Conservation (phyloP, 192 early-diverging fungal genomes). For the Umbelopsis ramanniana region DNA sequence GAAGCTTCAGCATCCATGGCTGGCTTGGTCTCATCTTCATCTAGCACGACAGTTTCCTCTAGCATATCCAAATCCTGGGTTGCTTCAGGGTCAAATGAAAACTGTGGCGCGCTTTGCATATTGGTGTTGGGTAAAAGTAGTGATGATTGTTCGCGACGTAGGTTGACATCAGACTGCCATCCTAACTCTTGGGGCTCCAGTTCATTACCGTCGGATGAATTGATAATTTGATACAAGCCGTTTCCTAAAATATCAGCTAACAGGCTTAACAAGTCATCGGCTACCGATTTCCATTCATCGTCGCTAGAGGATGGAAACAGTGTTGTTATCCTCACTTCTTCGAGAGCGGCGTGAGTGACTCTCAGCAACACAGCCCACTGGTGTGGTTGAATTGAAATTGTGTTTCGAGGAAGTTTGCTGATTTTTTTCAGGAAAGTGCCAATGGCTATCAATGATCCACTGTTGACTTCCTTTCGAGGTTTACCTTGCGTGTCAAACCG, state of each 20-base stretch:
- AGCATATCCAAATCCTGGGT: slow-evolving; percentile 31
- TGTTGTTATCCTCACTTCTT: slow-evolving; percentile 1
- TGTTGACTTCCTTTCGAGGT: neutral
- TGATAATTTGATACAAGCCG: slow-evolving; percentile 15
- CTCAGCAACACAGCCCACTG: slow-evolving; percentile 35
- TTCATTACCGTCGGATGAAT: slow-evolving; percentile 11
- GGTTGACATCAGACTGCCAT: neutral
- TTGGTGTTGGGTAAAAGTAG: slow-evolving; percentile 11
- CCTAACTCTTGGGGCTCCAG: neutral
- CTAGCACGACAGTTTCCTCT: slow-evolving; percentile 7
- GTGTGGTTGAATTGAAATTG: slow-evolving; percentile 9
- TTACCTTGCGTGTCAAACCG: neutral
- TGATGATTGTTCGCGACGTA: slow-evolving; percentile 20
- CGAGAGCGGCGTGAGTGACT: slow-evolving; percentile 13
- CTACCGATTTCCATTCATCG: slow-evolving; percentile 16
- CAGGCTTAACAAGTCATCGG: neutral
- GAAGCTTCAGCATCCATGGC: neutral
- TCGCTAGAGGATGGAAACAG: neutral
- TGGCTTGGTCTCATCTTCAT: slow-evolving; percentile 8
- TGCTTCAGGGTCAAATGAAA: slow-evolving; percentile 30
- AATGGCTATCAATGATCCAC: slow-evolving; percentile 20
- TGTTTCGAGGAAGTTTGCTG: slow-evolving; percentile 9
- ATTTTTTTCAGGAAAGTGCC: slow-evolving; percentile 16
- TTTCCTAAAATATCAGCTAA: slow-evolving; percentile 20
- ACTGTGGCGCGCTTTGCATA: slow-evolving; percentile 22